Evolutionary conservation across 257 asterid genomes (phyloP).

Genomic region (Capsicum pubescens): DNA sequence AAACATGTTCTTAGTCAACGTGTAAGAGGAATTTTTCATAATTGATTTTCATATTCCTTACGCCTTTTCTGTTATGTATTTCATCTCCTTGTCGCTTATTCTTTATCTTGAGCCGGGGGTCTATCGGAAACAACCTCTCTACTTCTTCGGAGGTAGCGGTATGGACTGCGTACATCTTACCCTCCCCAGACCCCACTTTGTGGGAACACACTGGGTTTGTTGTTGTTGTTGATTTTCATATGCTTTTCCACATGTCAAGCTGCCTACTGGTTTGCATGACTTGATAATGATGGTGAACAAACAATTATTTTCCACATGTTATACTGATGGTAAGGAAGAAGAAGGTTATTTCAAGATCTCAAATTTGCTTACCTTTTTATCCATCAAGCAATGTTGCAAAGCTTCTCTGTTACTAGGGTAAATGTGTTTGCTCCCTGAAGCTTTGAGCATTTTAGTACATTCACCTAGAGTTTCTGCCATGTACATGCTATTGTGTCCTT

Average conservation of each 20-base stretch:
- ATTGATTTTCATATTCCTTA: background rate
- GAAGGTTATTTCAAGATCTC: slow-evolving; percentile 17
- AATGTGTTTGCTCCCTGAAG: background rate
- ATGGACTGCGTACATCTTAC: no score
- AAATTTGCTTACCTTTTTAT: slow-evolving; percentile 17
- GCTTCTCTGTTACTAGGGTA: slow-evolving; percentile 17
- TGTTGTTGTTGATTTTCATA: background rate
- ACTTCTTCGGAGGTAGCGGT: no score
- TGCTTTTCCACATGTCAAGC: slow-evolving; percentile 17
- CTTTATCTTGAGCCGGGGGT: no score
- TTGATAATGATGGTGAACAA: slow-evolving; percentile 20
- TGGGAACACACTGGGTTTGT: no score
- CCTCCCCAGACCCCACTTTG: no score
- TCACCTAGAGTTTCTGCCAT: background rate
- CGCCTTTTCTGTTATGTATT: no score
- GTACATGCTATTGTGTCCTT: background rate
- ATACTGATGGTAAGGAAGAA: slow-evolving; percentile 19
- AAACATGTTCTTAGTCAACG: background rate
- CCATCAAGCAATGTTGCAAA: slow-evolving; percentile 25
- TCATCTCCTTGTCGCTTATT: no score
- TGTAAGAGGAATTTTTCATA: background rate
- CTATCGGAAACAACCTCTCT: no score
- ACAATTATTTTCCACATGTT: background rate
- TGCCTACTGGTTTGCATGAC: background rate
- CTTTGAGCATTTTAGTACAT: slow-evolving; percentile 4